Evolutionary conservation across 2,329 filamentous ascomycete species (phyloP).

Genomic region (Akanthomyces uredinophilus): DNA sequence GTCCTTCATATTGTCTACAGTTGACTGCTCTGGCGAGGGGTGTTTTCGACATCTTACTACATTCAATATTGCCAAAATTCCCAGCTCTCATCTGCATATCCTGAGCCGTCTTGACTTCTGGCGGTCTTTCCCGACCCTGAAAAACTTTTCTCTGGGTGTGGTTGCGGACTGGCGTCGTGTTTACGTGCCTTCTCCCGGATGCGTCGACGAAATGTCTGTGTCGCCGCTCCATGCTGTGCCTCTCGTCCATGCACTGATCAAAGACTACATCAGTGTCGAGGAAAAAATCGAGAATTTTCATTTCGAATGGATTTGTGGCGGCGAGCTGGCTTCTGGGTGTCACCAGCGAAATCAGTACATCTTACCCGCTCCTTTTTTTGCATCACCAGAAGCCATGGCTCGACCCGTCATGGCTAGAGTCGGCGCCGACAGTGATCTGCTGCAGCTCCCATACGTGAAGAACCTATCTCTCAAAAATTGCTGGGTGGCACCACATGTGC

Average conservation of each 20-base stretch:
- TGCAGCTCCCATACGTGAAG: conserved; percentile 52
- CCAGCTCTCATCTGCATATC: conserved; percentile 53
- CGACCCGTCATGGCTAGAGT: conserved; percentile 28
- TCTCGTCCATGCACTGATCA: conserved; percentile 49
- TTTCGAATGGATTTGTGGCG: conserved; percentile 63
- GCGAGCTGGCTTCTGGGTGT: conserved; percentile 59
- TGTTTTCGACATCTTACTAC: conserved; percentile 51
- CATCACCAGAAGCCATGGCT: conserved; percentile 28
- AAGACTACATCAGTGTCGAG: conserved; percentile 42
- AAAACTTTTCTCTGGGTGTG: conserved; percentile 52
- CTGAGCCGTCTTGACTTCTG: conserved; percentile 57
- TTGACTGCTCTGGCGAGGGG: conserved; percentile 46
- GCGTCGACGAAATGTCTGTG: conserved; percentile 43
- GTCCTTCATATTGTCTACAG: conserved; percentile 60
- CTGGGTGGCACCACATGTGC: conserved; percentile 57
- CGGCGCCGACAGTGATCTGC: conserved; percentile 27
- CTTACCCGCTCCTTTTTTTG: conserved; percentile 54
- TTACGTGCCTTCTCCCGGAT: conserved; percentile 44
- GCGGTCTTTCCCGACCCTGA: conserved; percentile 50
- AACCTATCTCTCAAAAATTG: conserved; percentile 62
- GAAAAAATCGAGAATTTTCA: conserved; percentile 52
- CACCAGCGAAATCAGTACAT: conserved; percentile 58
- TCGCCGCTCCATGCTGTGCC: conserved; percentile 47
- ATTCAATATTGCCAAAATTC: conserved; percentile 59
- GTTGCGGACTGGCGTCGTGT: conserved; percentile 63